Evolutionary conservation across 2,329 filamentous ascomycete genomes (phyloP), one percentile per base, ranked within the genome.

Genomic region (Neoscytalidium dimidiatum): DNA sequence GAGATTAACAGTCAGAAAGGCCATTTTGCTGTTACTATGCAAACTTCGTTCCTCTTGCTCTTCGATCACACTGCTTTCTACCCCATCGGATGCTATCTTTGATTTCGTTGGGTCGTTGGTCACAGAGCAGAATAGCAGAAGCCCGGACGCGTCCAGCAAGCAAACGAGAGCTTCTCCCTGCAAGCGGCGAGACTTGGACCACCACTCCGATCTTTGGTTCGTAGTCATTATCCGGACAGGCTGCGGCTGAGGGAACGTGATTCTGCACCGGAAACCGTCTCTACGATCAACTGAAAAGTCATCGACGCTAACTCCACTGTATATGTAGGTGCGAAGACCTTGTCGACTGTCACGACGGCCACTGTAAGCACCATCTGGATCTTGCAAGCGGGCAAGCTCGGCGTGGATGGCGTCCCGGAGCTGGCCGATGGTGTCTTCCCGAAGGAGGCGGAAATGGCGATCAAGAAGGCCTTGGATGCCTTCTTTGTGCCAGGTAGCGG

Each of bases 401-500:
- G 38, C 21, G 2, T 51, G 35, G 4, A 66, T 26, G 1, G 79
- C 79, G 68, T 86, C 82, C 28, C 83, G 77, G 4, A 87, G 73
- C 64, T 84, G 80, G 0, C 83, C 83, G 2, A 86, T 75, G 0
- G 80, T 83, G 68, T 88, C 85, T 71, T 87, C 83, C 2, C 85
- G 78, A 2, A 86, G 71, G 0, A 87, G 79, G 7, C 85, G 80
- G 53, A 87, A 88, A 62, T 87, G 80, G 62, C 81, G 75, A 69
- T 87, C 85, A 0, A 87, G 69, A 0, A 84, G 78, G 2, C 84
- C 82, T 43, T 64, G 53, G 1, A 67, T 43, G 2, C 70, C 69
- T 3, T 7, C 8, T 9, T 33, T 41, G 35, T 61, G 57, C 48
- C 35, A 65, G 4, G 38, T 21, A 3, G 21, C 11, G 8, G 48